A percentile compares a stretch with the other conserved stretches of the same genome.
phyloP scores from a whole-genome alignment of 148 eudicot species.

The Arctostaphylos glauca region DNA sequence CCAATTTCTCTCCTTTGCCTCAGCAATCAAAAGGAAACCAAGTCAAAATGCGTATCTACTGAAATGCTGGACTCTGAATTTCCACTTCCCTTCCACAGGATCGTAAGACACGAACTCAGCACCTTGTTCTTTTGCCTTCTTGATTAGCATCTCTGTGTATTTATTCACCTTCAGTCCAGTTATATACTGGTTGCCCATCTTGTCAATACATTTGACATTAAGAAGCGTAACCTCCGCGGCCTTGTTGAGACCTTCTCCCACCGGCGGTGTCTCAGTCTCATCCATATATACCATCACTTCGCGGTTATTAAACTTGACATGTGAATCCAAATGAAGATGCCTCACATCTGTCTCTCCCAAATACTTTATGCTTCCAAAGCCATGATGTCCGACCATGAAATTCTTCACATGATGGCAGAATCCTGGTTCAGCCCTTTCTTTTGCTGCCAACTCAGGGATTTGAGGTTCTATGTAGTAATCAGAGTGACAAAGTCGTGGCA shows the following conservation, averaged over 20 bases:
- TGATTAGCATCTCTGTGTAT: background rate
- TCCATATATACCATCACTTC: constrained; percentile 8
- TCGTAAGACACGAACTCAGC: background rate
- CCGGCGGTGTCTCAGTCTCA: background rate
- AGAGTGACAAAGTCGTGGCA: constrained; percentile 1
- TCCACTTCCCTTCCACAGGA: background rate
- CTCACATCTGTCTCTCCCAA: background rate
- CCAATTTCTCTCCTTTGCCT: background rate
- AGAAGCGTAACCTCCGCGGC: background rate
- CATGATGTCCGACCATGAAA: background rate
- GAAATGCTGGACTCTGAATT: constrained; percentile 6
- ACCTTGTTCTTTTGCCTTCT: background rate
- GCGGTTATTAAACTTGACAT: background rate
- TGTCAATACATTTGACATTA: background rate
- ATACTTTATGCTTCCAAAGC: background rate
- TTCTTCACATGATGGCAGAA: constrained; percentile 1
- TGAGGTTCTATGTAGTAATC: constrained; percentile 2
- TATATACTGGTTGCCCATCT: background rate
- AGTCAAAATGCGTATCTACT: background rate
- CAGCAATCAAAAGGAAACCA: background rate
- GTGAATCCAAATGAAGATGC: background rate
- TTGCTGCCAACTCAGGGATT: background rate
- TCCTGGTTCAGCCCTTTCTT: background rate
- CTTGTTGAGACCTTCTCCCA: constrained; percentile 9
- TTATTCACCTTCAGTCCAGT: background rate